phyloP scores from a whole-genome alignment of 2,329 filamentous ascomycete species.

The Daldinia eschscholtzii region DNA sequence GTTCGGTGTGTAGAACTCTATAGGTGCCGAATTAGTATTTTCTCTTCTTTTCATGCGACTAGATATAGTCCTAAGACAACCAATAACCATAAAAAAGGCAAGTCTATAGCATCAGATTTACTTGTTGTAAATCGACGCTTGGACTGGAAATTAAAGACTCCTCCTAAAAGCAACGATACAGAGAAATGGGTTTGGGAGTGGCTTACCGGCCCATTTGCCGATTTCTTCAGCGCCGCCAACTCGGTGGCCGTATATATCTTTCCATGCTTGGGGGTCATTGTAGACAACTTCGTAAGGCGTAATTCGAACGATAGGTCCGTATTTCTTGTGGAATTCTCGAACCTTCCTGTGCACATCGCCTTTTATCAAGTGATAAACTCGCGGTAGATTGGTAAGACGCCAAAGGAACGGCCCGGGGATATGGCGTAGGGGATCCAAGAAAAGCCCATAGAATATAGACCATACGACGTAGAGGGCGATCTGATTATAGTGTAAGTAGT shows the following conservation, averaged over 20 bases:
- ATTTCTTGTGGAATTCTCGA: constrained; percentile 52
- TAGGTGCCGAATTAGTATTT: constrained; percentile 1
- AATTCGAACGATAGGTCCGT: constrained; percentile 58
- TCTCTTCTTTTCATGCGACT: no score
- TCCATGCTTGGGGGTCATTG: constrained; percentile 55
- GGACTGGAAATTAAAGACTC: neutral
- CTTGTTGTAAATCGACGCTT: neutral
- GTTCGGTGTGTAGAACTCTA: constrained; percentile 48
- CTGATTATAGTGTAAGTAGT: constrained; percentile 28
- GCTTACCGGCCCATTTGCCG: constrained; percentile 47
- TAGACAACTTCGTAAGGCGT: constrained; percentile 59
- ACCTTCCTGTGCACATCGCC: constrained; percentile 48
- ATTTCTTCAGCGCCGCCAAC: constrained; percentile 50
- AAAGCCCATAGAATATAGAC: constrained; percentile 47
- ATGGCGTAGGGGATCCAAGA: constrained; percentile 48
- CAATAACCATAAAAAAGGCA: neutral
- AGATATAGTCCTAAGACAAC: no score
- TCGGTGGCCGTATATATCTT: constrained; percentile 58
- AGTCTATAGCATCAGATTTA: neutral
- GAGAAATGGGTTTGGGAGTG: neutral
- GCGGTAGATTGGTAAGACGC: constrained; percentile 45
- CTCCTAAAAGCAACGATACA: neutral
- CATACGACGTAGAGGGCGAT: constrained; percentile 37
- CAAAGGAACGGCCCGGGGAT: constrained; percentile 50
- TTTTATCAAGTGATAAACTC: constrained; percentile 41